phyloP scores from a whole-genome alignment of 495 filamentous ascomycete genomes.

The Oidiodendron maius region DNA sequence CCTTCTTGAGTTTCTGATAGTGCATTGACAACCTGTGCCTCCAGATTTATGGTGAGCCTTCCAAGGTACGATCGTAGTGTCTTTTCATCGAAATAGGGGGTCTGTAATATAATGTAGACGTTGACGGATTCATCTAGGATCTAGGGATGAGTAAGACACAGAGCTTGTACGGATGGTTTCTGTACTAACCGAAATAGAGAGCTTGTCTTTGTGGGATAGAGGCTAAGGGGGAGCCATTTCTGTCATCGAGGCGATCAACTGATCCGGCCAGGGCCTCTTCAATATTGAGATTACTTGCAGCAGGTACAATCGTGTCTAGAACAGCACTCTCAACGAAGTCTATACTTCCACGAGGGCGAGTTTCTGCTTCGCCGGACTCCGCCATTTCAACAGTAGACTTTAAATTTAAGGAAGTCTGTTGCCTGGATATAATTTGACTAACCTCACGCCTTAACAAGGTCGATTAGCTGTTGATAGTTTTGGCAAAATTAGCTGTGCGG shows the following conservation, averaged over 20 bases:
- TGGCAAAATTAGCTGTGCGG: neutral
- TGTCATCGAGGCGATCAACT: conserved; percentile 22
- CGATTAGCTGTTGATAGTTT: too few relatives aligned
- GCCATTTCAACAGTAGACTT: conserved; percentile 9
- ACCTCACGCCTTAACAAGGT: too few relatives aligned
- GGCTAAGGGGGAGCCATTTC: conserved; percentile 21
- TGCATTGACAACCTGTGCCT: conserved; percentile 64
- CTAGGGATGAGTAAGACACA: conserved; percentile 59
- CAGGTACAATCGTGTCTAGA: conserved; percentile 73
- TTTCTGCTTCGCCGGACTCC: conserved; percentile 9
- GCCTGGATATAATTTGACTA: neutral
- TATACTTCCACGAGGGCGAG: conserved; percentile 20
- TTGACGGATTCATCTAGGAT: conserved; percentile 70
- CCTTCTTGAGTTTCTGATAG: conserved; percentile 35
- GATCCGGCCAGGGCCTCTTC: conserved; percentile 47
- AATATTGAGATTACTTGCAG: conserved; percentile 59
- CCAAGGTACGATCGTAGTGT: conserved; percentile 54
- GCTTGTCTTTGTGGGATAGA: conserved; percentile 41
- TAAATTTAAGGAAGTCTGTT: neutral
- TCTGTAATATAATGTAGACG: conserved; percentile 65
- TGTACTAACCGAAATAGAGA: conserved; percentile 61
- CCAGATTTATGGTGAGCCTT: conserved; percentile 60
- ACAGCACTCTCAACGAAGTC: conserved; percentile 68
- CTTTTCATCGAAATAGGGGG: conserved; percentile 55
- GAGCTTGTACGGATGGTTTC: conserved; percentile 17